These are phyloP conservation scores for Cystobasidium tubakii DNA, from an alignment of 768 basidiomycete species.

Conservation along the genomic window DNA sequence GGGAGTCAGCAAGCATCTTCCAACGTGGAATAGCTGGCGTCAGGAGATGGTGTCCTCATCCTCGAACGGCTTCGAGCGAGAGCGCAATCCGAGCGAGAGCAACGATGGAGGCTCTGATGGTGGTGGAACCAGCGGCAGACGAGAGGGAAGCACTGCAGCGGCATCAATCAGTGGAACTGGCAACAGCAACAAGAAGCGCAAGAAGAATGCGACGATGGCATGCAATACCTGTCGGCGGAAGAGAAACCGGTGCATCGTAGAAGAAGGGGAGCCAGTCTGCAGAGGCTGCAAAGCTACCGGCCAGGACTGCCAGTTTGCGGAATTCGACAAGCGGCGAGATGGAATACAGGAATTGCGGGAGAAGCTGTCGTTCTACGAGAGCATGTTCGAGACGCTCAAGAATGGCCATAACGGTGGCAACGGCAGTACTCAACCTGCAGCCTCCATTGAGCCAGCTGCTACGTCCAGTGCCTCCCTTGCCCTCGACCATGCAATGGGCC, in stretches of 20 bases:
- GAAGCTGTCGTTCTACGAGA: slow-evolving; percentile 8
- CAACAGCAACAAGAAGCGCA: slow-evolving; percentile 8
- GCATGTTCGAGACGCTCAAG: slow-evolving; percentile 1
- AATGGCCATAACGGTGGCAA: not conserved
- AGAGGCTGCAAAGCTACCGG: not conserved
- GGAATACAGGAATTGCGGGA: slow-evolving; percentile 6
- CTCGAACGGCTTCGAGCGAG: not conserved
- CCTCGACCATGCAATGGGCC: not conserved
- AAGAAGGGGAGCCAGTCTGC: not conserved
- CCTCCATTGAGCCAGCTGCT: not conserved
- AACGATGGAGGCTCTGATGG: not conserved
- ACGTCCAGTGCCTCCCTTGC: not conserved
- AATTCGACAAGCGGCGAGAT: slow-evolving; percentile 11
- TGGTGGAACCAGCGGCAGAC: not conserved
- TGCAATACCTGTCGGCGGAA: slow-evolving; percentile 11
- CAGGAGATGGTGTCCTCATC: not conserved
- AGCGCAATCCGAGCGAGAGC: not conserved
- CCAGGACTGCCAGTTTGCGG: not conserved
- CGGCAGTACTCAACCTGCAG: not conserved
- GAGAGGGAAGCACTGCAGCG: not conserved
- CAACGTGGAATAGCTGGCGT: too few relatives aligned
- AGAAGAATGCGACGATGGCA: slow-evolving; percentile 17
- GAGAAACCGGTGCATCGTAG: slow-evolving; percentile 1
- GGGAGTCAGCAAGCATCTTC: too few relatives aligned
- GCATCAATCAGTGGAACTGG: not conserved